Evolutionary conservation across 306 rosid species (phyloP), one percentile per base, ranked within the genome.

Genomic region (Quercus dentata): DNA sequence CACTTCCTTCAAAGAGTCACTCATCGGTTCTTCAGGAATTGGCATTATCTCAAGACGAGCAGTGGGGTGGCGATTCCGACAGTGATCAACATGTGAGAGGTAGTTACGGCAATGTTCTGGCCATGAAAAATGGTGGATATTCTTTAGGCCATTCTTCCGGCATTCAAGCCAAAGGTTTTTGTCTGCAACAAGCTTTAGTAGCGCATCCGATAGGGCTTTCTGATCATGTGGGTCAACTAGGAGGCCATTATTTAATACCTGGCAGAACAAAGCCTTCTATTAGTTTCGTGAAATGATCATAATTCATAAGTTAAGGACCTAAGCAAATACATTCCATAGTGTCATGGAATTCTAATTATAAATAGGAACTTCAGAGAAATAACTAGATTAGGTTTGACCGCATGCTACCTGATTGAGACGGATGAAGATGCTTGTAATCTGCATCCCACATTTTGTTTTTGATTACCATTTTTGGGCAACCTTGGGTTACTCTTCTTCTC

Each of bases 101-200:
- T 92, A 92, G 86, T 86, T 91, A 46, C 81, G 86, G 81, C 97
- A 92, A 79, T 92, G 97, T 80, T 92, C 97, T 25, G 92, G 86
- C 97, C 97, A 92, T 6, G 96, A 89, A 77, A 87, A 92, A 23
- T 87, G 92, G 78, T 92, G 97, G 85, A 91, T 92, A 81, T 92
- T 89, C 79, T 85, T 88, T 1, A 92, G 89, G 82, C 96, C 95
- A 56, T 89, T 91, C 86, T 84, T 89, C 38, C 94, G 90, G 87
- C 97, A 92, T 55, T 91, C 92, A 15, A 68, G 70, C 97, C 97
- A 91, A 52, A 91, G 96, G 76, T 82, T 91, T 81, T 92, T 91
- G 79, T 88, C 94, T 5, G 87, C 94, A 46, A 92, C 96, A 72
- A 89, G 91, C 85, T 91, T 92, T 69, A 92, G 88, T 33, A 92